Evolutionary conservation across 2,329 filamentous ascomycete species (phyloP), one percentile per base, ranked within the genome.

Genomic region (Fusarium azukiicola): DNA sequence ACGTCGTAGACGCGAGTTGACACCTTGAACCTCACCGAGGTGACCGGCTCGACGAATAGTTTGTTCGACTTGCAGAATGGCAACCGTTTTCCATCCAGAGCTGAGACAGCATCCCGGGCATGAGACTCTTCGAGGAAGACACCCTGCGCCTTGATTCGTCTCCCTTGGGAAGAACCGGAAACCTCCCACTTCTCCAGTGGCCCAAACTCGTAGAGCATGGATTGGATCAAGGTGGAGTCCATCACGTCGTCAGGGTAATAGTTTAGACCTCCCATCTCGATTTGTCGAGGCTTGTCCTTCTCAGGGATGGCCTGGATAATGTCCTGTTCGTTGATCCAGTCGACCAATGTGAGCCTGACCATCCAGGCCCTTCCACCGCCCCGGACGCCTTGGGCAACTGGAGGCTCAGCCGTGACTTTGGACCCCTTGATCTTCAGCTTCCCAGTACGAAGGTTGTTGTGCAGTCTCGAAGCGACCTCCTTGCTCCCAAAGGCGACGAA

Each of bases 1-100:
- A 84, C 85, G 3, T 78, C 63, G 71, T 87, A 88, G 7, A 90
- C 83, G 2, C 75, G 74, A 4, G 69, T 80, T 3, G 79, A 74
- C n/a, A 90, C 81, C 66, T 88, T 89, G 74, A 89, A 86, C 61
- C 85, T 86, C 17, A 85, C 85, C 1, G 86, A 85, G 19, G 85
- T 82, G 5, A 90, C 77, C 10, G 87, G 79, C n/a, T 82, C 81
- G 2, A 88, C 81, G 4, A 85, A 87, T 2, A 91, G 80, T 44
- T 84, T 88, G 1, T 81, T 85, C 1, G 67, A 77, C 7, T 74
- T 71, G 2, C 85, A 77, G 17, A 88, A 87, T 0, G 83, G 75
- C 10, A 90, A 52, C 6, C 64, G 68, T 11, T 32, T 82, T 8
- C 84, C 73, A 61, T 89, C 77, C 0, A 90, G 81, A 3, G 74